phyloP scores from a whole-genome alignment of 2,329 filamentous ascomycete genomes.

The Colletotrichum musae region DNA sequence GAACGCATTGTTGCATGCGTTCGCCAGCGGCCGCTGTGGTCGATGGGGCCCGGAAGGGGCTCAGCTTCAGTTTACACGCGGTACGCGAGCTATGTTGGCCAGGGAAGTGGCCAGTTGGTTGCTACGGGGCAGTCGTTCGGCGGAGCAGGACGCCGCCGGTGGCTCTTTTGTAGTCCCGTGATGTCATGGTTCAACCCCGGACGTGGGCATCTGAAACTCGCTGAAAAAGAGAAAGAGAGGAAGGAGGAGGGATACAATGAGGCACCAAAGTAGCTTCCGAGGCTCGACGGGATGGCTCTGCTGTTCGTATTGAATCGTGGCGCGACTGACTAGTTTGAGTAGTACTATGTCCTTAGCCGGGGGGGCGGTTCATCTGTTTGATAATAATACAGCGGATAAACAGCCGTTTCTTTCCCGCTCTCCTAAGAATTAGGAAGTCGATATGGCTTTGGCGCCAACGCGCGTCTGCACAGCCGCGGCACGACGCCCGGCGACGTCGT shows the following conservation, averaged over 20 bases:
- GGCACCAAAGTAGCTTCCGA: conserved; percentile 1
- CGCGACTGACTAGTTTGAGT: conserved; percentile 1
- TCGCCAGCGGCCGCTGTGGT: conserved; percentile 9
- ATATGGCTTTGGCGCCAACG: neutral
- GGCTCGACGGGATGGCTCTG: neutral
- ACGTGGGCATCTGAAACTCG: neutral
- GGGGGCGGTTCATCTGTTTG: conserved; percentile 8
- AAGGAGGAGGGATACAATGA: too few relatives aligned
- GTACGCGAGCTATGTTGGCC: conserved; percentile 2
- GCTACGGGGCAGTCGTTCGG: neutral
- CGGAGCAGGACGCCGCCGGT: neutral
- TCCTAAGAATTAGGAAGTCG: neutral
- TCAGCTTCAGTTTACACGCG: conserved; percentile 6
- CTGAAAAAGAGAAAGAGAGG: neutral
- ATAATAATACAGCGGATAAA: conserved; percentile 11
- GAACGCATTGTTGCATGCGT: neutral
- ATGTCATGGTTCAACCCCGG: conserved; percentile 1
- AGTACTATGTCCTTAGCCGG: neutral
- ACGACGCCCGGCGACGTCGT: neutral
- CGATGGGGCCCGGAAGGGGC: neutral
- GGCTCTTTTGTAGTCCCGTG: neutral
- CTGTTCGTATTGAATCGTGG: neutral
- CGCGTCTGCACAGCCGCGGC: conserved; percentile 25
- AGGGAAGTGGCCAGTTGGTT: neutral
- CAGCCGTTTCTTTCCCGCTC: neutral